A percentile compares a stretch with the other conserved stretches of the same genome.
Evolutionary conservation across 805 yeast genomes (phyloP).

Genomic region (Candida endomychidarum): DNA sequence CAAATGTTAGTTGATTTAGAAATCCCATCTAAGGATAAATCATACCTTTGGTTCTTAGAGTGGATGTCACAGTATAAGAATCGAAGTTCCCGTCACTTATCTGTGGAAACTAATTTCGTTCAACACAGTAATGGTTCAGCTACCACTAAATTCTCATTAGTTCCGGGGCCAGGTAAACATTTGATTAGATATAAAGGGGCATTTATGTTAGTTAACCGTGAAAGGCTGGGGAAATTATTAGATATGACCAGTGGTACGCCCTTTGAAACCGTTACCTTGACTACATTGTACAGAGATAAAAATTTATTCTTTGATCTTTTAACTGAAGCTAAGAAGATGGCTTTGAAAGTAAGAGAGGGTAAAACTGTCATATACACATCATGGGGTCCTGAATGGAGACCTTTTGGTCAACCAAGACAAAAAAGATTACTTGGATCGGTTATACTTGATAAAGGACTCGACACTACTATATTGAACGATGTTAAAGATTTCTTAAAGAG

Average conservation of each 20-base stretch:
- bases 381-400: constrained; percentile 99
- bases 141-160: constrained; percentile 81
- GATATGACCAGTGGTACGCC: constrained; percentile 92
- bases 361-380: constrained; percentile 91
- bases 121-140: constrained; percentile 94
- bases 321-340: constrained; percentile 80
- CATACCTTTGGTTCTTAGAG: constrained; percentile 91
- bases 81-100: constrained; percentile 75
- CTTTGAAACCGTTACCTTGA: constrained; percentile 91
- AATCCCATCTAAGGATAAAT: constrained; percentile 88
- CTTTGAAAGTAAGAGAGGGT: constrained; percentile 81
- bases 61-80: constrained; percentile 90
- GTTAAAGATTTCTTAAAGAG: constrained; percentile 75
- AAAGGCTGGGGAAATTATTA: constrained; percentile 83
- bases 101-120: constrained; percentile 82
- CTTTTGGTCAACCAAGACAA: constrained; percentile 92
- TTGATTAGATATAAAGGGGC: constrained; percentile 83
- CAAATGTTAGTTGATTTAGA: constrained; percentile 89
- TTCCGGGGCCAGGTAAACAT: constrained; percentile 97
- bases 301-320: constrained; percentile 66
- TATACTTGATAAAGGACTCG: constrained; percentile 74
- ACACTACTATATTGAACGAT: constrained; percentile 64
- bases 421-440: constrained; percentile 85
- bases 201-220: constrained; percentile 83
- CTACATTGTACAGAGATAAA: constrained; percentile 84